Percentiles rank a stretch among this genome's conserved stretches.
Conservation (phyloP, 2,329 filamentous ascomycete genomes). For the Capronia coronata region DNA sequence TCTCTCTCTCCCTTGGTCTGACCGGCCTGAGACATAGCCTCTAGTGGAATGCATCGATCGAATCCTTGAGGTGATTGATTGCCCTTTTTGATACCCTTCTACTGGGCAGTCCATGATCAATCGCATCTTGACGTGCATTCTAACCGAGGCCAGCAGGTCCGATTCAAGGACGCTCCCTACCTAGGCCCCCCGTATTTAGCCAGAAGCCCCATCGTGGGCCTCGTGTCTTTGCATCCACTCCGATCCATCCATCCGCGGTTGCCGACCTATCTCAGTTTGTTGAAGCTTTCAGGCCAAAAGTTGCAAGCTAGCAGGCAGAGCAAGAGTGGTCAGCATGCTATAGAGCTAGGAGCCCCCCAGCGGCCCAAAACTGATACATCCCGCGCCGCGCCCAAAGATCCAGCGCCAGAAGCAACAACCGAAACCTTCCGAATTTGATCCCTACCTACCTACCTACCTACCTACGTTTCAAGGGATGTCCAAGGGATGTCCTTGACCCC, state of each 20-base stretch:
- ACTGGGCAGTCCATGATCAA: conserved; percentile 1
- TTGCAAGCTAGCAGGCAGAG: no score
- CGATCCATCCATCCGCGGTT: not conserved
- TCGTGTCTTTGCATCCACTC: not conserved
- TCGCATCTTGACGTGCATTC: conserved; percentile 8
- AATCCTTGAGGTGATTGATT: conserved; percentile 15
- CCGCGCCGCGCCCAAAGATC: conserved; percentile 1
- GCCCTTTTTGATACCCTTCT: conserved; percentile 6
- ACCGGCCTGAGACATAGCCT: conserved; percentile 10
- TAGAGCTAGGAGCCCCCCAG: no score
- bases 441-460: no score
- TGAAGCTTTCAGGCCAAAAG: no score
- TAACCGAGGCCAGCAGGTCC: conserved; percentile 1
- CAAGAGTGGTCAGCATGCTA: no score
- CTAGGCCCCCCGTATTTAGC: not conserved
- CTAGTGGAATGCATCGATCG: conserved; percentile 10
- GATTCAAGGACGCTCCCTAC: conserved; percentile 1
- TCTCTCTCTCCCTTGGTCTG: not conserved
- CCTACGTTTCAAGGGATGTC: not conserved
- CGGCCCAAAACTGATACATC: not conserved
- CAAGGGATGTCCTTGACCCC: not conserved
- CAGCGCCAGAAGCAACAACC: conserved; percentile 3
- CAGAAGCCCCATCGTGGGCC: not conserved
- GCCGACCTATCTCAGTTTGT: not conserved
- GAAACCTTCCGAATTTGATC: not conserved